Evolutionary conservation across 495 filamentous ascomycete species (phyloP), one percentile per base, ranked within the genome.

Genomic region (Penicillium diatomitis): DNA sequence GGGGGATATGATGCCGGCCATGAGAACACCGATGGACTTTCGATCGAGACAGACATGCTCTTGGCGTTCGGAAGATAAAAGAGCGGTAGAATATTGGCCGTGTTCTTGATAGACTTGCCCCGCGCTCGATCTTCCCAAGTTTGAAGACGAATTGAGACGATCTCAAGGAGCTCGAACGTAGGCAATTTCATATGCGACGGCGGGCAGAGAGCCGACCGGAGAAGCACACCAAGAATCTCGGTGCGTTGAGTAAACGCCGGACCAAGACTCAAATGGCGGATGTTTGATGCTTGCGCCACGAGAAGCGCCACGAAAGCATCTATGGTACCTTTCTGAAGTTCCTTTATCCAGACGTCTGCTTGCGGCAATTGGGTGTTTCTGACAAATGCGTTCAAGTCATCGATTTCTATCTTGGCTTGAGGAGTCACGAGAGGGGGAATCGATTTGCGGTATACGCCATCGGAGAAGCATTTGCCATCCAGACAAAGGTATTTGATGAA

Each of bases 291-390:
- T 33, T 51, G 51, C 30, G 57, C 38, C 11, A 57, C 10, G 30
- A 61, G 41, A 28, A 61, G 33, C 6, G 57, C 57, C n/a, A 61
- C 40, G 32, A 57, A 34, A 6, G 54, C 57, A 51, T 61, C 54
- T 27, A 51, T 44, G 39, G 48, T 48, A 33, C 51, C 51, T 31
- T 42, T n/a, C 7, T 33, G 46, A 32, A 61, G 28, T 39, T 41
- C 51, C 12, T 51, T 46, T 8, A 52, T 53, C 57, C 57, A 61
- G 20, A 12, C n/a, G 10, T 51, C 43, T 32, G 20, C 44, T 42
- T 48, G 53, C 9, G 54, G 51, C 11, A 61, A 46, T 27, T 44
- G 35, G 20, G 51, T 55, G n/a, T 38, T 32, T 8, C 34, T 36
- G 35, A 57, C 51, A 31, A 52, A 57, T 11, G 33, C 39, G 3